Conservation (phyloP, 1,284 basidiomycete genomes). For the Apiotrichum montevideense region DNA sequence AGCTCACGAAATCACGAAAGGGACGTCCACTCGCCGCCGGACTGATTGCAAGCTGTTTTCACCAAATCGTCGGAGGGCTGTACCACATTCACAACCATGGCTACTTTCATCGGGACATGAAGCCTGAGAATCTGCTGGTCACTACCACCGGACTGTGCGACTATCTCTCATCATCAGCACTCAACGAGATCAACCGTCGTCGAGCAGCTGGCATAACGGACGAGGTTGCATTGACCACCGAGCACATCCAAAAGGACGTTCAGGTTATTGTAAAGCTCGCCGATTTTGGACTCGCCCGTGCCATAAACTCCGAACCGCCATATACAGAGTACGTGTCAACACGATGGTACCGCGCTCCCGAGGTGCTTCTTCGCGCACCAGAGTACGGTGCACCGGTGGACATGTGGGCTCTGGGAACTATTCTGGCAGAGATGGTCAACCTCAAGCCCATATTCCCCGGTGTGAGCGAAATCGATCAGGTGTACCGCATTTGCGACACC, state of each 20-base stretch:
- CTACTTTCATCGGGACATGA: conserved; percentile 99
- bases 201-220: conserved; percentile 5
- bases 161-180: conserved; percentile 60
- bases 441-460: conserved; percentile 97
- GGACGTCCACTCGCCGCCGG: conserved; percentile 90
- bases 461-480: conserved; percentile 88
- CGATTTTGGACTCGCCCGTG: conserved; percentile 94
- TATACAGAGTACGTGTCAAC: conserved; percentile 99
- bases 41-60: conserved; percentile 89
- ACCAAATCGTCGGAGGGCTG: conserved; percentile 83
- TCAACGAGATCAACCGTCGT: conserved; percentile 34
- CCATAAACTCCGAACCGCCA: conserved; percentile 80
- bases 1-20: conserved; percentile 95
- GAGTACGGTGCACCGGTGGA: conserved; percentile 96
- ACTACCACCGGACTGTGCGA: conserved; percentile 95
- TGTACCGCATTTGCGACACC: conserved; percentile 79
- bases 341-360: conserved; percentile 97
- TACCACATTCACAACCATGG: conserved; percentile 87
- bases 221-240: not conserved
- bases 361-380: conserved; percentile 82
- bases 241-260: conserved; percentile 73
- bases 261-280: conserved; percentile 96
- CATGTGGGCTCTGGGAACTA: conserved; percentile 98
- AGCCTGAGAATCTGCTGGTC: conserved; percentile 98
- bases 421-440: conserved; percentile 93